These are phyloP conservation scores for Diversispora epigaea DNA, from an alignment of 192 early-diverging fungal species.

Conservation along the genomic window DNA sequence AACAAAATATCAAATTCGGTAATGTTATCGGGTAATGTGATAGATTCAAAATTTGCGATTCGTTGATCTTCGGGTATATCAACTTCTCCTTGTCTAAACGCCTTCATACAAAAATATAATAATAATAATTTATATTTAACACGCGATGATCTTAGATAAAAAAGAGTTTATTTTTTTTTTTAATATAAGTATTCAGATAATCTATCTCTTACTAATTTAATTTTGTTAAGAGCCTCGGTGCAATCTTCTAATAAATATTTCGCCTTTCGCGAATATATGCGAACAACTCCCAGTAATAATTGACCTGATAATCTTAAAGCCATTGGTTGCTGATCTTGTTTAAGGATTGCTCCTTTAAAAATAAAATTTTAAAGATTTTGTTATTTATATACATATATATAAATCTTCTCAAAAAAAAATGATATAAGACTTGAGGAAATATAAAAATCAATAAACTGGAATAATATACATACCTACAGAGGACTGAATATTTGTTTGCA, in stretches of 20 bases:
- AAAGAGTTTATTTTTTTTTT: neutral
- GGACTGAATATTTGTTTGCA: slow-evolving; percentile 88
- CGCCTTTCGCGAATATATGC: slow-evolving; percentile 96
- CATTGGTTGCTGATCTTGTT: slow-evolving; percentile 78
- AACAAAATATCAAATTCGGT: slow-evolving; percentile 92
- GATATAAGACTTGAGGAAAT: neutral
- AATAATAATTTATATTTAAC: neutral
- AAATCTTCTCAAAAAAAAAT: slow-evolving; percentile 1
- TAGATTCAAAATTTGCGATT: slow-evolving; percentile 72
- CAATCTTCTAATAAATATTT: slow-evolving; percentile 97
- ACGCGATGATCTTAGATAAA: neutral
- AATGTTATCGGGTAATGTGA: slow-evolving; percentile 83
- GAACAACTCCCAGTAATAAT: slow-evolving; percentile 89
- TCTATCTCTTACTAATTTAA: slow-evolving; percentile 76
- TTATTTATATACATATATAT: neutral
- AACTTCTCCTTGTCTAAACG: slow-evolving; percentile 76
- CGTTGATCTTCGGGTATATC: slow-evolving; percentile 78
- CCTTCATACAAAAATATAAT: slow-evolving; percentile 45
- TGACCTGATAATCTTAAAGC: slow-evolving; percentile 95
- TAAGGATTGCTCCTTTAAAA: slow-evolving; percentile 73
- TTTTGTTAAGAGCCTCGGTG: slow-evolving; percentile 90
- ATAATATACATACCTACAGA: slow-evolving; percentile 66
- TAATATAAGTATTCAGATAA: neutral
- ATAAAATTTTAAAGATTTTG: slow-evolving; percentile 8
- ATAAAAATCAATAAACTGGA: neutral